A percentile compares a stretch with the other conserved stretches of the same genome.
Conservation (phyloP, 192 early-diverging fungal genomes). For the Coemansia sp. region DNA sequence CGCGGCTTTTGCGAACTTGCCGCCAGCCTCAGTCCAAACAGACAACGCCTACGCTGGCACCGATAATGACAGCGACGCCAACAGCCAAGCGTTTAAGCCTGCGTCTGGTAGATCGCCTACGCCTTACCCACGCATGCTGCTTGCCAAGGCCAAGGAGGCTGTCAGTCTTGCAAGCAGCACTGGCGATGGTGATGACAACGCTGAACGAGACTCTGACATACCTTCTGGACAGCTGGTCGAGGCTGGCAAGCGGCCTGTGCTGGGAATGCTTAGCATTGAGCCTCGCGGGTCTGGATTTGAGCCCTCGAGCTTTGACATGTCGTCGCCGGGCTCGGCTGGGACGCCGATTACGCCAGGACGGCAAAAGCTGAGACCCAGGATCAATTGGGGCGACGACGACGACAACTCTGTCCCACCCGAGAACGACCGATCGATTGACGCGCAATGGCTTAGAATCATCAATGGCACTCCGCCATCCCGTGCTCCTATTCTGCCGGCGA, state of each 20-base stretch:
- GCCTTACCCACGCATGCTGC: conserved; percentile 33
- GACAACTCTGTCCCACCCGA: conserved; percentile 21
- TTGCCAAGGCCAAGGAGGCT: background rate
- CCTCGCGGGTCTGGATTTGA: conserved; percentile 5
- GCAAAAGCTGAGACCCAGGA: conserved; percentile 28
- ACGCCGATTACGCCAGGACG: conserved; percentile 22
- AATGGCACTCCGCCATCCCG: conserved; percentile 39
- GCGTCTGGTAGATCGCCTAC: conserved; percentile 37
- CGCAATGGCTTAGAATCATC: conserved; percentile 52
- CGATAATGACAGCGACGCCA: background rate
- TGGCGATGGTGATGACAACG: background rate
- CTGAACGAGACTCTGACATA: background rate
- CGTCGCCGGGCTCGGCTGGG: conserved; percentile 11
- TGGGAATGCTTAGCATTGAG: conserved; percentile 12
- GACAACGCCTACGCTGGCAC: background rate
- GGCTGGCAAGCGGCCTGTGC: conserved; percentile 1
- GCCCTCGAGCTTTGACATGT: conserved; percentile 22
- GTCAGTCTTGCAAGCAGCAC: background rate
- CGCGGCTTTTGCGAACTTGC: background rate
- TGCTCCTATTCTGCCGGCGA: background rate
- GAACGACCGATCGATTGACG: conserved; percentile 32
- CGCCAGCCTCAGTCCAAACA: background rate
- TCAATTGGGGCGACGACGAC: conserved; percentile 48
- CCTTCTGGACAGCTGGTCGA: background rate
- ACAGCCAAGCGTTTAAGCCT: conserved; percentile 17